Conservation (phyloP, 2,329 filamentous ascomycete genomes). For the Lachnellula hyalina region DNA sequence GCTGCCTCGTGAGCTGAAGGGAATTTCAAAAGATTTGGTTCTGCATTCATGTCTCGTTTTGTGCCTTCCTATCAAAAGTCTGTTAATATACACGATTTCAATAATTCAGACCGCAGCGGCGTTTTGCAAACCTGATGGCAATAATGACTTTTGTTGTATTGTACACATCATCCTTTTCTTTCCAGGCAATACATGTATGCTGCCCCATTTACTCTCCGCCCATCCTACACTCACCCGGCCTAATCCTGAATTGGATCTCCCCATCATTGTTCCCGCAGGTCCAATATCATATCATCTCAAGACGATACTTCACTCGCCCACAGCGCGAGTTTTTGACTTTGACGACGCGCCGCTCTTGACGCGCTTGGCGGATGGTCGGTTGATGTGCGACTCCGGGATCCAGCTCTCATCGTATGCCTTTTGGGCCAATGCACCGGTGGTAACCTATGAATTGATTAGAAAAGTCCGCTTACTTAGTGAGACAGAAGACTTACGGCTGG, state of each 20-base stretch:
- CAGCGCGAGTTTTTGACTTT: slow-evolving; percentile 20
- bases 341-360: slow-evolving; percentile 49
- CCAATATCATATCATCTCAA: not conserved
- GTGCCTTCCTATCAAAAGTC: not conserved
- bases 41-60: not conserved
- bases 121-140: not conserved
- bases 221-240: no score
- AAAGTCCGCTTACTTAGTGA: not conserved
- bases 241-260: no score
- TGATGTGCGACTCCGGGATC: slow-evolving; percentile 62
- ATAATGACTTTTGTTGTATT: not conserved
- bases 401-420: slow-evolving; percentile 32
- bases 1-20: not conserved
- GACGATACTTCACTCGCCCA: slow-evolving; percentile 5
- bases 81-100: no score
- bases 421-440: slow-evolving; percentile 26
- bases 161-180: no score
- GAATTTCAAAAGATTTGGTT: not conserved
- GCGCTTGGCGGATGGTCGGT: slow-evolving; percentile 69
- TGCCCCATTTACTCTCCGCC: no score
- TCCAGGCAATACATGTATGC: no score
- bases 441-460: slow-evolving; percentile 7
- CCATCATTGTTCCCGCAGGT: not conserved
- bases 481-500: slow-evolving; percentile 19
- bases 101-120: no score